Evolutionary conservation across 2,329 filamentous ascomycete species (phyloP).

Genomic region (Talaromyces sp.): DNA sequence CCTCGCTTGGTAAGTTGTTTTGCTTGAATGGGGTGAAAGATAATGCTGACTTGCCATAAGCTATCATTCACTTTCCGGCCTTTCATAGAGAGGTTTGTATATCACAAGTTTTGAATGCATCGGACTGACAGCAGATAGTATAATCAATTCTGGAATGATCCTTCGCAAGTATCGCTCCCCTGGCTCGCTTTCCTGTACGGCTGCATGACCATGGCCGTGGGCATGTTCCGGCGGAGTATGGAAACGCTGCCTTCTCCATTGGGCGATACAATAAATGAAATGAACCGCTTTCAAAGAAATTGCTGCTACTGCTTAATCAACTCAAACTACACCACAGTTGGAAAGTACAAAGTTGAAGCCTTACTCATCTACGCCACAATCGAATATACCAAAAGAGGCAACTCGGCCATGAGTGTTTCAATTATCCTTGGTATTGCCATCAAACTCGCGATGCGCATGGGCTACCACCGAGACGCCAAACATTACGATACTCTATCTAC

Average conservation of each 20-base stretch:
- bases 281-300: conserved; percentile 50
- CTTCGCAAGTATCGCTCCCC: conserved; percentile 26
- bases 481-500: conserved; percentile 51
- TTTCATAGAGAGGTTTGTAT: conserved; percentile 33
- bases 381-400: conserved; percentile 31
- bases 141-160: conserved; percentile 31
- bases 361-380: conserved; percentile 29
- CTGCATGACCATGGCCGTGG: conserved; percentile 28
- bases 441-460: conserved; percentile 57
- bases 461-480: conserved; percentile 55
- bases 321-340: conserved; percentile 32
- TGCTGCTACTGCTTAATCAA: conserved; percentile 33
- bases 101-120: conserved; percentile 21
- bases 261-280: conserved; percentile 21
- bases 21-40: not conserved
- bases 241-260: conserved; percentile 24
- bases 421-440: conserved; percentile 52
- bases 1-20: conserved; percentile 27
- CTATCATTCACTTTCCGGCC: conserved; percentile 29
- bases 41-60: conserved; percentile 22
- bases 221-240: conserved; percentile 24
- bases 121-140: conserved; percentile 22
- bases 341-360: conserved; percentile 32
- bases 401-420: conserved; percentile 50
- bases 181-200: conserved; percentile 33